These are phyloP conservation scores for Liquidambar formosana DNA, from an alignment of 164 flowering plant species.

Conservation along the genomic window DNA sequence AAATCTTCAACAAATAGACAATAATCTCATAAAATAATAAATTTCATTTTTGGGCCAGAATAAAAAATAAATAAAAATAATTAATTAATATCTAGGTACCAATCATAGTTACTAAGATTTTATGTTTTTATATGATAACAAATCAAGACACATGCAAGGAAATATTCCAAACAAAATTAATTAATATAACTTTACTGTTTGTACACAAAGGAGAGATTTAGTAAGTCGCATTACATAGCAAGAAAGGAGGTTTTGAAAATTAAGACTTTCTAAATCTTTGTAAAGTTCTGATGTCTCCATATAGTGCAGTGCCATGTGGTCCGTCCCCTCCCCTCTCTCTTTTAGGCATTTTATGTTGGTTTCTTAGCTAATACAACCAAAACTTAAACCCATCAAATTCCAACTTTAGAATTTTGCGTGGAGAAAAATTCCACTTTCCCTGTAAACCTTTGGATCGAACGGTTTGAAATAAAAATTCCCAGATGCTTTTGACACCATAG, in stretches of 20 bases:
- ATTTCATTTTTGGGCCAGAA: too few species aligned
- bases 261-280: conserved; percentile 29
- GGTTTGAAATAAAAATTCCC: background rate
- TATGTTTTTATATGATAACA: conserved; percentile 9
- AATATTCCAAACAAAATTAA: conserved; percentile 18
- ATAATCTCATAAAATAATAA: too few species aligned
- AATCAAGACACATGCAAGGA: conserved; percentile 26
- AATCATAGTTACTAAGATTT: conserved; percentile 23
- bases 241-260: conserved; percentile 4
- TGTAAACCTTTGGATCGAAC: background rate
- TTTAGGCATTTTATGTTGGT: background rate
- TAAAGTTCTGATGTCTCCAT: conserved; percentile 10
- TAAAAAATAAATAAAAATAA: too few species aligned
- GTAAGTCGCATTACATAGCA: conserved; percentile 2
- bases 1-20: background rate
- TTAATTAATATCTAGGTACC: background rate
- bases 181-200: background rate
- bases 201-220: background rate
- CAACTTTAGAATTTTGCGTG: too few species aligned
- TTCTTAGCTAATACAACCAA: background rate
- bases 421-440: background rate
- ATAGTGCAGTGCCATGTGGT: conserved; percentile 11
- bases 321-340: background rate
- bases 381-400: too few species aligned
- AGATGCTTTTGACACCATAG: background rate